A percentile compares a stretch with the other conserved stretches of the same genome.
Evolutionary conservation across 2,329 filamentous ascomycete species (phyloP).

Genomic region (Plenodomus biglobosus): DNA sequence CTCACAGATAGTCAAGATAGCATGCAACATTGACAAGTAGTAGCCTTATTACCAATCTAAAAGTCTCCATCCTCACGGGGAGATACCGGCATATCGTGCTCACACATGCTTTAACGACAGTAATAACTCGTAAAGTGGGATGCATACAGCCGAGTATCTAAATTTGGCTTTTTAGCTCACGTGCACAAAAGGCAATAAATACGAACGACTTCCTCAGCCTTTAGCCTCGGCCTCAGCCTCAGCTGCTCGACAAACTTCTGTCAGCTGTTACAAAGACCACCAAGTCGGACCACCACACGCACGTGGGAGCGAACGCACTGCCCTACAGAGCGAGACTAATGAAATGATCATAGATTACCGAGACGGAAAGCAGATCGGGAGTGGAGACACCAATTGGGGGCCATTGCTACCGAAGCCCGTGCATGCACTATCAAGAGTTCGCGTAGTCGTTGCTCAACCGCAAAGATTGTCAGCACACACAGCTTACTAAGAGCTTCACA

Average conservation of each 20-base stretch:
- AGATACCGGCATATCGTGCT: no score
- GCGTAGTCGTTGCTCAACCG: background rate
- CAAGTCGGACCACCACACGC: background rate
- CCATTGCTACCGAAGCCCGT: conserved; percentile 1
- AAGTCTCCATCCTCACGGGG: no score
- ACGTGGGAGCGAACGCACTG: background rate
- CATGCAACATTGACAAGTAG: no score
- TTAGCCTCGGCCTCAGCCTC: no score
- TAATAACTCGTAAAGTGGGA: no score
- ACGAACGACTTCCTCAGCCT: no score
- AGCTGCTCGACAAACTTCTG: background rate
- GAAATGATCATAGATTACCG: conserved; percentile 17
- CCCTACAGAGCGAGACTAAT: conserved; percentile 6
- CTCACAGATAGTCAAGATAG: no score
- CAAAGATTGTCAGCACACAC: background rate
- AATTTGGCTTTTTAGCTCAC: no score
- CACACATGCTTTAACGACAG: no score
- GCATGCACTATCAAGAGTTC: background rate
- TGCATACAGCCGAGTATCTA: no score
- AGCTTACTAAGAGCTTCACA: background rate
- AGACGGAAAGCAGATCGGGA: conserved; percentile 11
- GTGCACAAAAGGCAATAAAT: background rate
- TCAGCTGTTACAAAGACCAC: conserved; percentile 2
- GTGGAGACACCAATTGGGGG: conserved; percentile 1
- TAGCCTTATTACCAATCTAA: no score